Percentiles rank a stretch among this genome's conserved stretches.
These are phyloP conservation scores for Fistulifera pelliculosa DNA, from an alignment of 108 stramenopile genomes.

Conservation along the genomic window DNA sequence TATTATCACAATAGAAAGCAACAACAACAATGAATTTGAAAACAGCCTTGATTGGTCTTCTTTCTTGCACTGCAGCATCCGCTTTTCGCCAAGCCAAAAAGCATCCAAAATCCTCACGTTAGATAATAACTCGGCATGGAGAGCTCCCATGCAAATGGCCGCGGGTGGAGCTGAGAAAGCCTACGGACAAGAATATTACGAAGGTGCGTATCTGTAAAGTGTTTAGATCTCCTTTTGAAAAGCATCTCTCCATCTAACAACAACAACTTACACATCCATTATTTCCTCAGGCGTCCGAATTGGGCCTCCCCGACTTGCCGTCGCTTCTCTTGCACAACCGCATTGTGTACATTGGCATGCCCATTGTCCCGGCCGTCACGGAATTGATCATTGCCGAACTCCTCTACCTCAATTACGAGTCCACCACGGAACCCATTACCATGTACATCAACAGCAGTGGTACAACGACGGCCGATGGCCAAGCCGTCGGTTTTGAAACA, in stretches of 20 bases:
- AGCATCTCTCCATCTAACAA: slow-evolving; percentile 3
- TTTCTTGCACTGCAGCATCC: no score
- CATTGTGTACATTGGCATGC: slow-evolving; percentile 99
- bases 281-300: slow-evolving; percentile 59
- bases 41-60: no score
- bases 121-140: no score
- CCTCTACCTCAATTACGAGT: slow-evolving; percentile 92
- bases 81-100: no score
- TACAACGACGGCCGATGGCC: slow-evolving; percentile 84
- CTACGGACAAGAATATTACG: slow-evolving; percentile 47
- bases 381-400: slow-evolving; percentile 95
- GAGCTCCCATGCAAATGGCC: slow-evolving; percentile 22
- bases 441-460: slow-evolving; percentile 98
- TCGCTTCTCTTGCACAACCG: slow-evolving; percentile 95
- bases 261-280: slow-evolving; percentile 10
- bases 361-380: slow-evolving; percentile 93
- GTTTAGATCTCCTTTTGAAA: no score
- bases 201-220: slow-evolving; percentile 25
- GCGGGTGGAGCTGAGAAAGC: slow-evolving; percentile 40
- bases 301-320: slow-evolving; percentile 97
- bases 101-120: no score
- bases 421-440: slow-evolving; percentile 78
- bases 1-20: no score
- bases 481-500: slow-evolving; percentile 92
- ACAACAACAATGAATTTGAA: no score